Conservation (phyloP, 1,139 yeast genomes). For the Geotrichum phurueaensis region DNA sequence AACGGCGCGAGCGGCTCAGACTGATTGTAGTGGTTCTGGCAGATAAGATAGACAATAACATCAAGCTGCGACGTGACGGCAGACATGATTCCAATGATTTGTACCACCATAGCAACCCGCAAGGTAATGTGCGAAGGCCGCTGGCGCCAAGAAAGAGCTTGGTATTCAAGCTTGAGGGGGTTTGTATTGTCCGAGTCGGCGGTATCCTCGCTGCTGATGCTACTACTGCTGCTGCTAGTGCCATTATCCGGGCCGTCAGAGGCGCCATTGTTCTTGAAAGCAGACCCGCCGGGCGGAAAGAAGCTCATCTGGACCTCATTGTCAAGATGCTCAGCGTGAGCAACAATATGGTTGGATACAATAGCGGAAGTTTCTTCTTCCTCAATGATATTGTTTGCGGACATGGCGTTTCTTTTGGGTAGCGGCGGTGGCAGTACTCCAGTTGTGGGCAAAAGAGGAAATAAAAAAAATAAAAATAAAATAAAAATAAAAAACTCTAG, state of each 20-base stretch:
- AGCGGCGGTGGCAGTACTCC: not conserved
- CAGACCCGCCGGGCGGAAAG: not conserved
- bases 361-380: slow-evolving; percentile 12
- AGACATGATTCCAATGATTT: slow-evolving; percentile 23
- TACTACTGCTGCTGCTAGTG: not conserved
- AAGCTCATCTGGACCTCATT: not conserved
- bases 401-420: not conserved
- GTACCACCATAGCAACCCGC: slow-evolving; percentile 19
- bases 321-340: not conserved
- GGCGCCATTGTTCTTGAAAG: not conserved
- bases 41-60: slow-evolving; percentile 26
- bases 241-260: not conserved
- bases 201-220: not conserved
- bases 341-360: slow-evolving; percentile 4
- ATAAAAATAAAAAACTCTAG: not conserved
- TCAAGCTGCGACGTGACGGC: slow-evolving; percentile 25
- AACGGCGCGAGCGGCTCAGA: slow-evolving; percentile 12
- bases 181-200: not conserved
- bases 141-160: slow-evolving; percentile 15
- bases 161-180: slow-evolving; percentile 13
- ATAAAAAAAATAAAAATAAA: too few species aligned
- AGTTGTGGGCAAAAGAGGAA: not conserved
- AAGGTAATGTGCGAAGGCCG: slow-evolving; percentile 21
- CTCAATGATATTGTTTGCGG: slow-evolving; percentile 2
- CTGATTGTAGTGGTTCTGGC: slow-evolving; percentile 21